phyloP scores from a whole-genome alignment of 2,329 filamentous ascomycete genomes.

The Graphilbum fragrans region DNA sequence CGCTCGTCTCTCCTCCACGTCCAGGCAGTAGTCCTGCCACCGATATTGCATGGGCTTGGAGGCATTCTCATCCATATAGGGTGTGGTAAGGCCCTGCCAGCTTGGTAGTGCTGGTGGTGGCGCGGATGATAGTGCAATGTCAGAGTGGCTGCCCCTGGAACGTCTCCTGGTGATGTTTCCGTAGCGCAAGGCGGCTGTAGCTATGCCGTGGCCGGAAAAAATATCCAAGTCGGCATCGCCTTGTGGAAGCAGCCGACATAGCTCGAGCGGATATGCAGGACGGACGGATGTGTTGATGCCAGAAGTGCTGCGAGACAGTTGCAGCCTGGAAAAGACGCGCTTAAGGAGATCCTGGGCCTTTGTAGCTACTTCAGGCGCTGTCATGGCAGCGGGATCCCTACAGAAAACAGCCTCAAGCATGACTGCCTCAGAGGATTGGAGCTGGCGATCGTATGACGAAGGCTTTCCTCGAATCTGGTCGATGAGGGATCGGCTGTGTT shows the following conservation, averaged over 20 bases:
- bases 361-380: slow-evolving; percentile 1
- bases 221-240: slow-evolving; percentile 3
- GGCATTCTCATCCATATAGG: too few species aligned
- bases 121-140: too few species aligned
- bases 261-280: slow-evolving; percentile 1
- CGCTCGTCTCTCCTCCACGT: slow-evolving; percentile 1
- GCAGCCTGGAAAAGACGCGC: background rate
- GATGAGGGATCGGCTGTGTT: slow-evolving; percentile 5
- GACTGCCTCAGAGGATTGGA: background rate
- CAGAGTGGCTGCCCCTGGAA: too few species aligned
- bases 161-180: too few species aligned
- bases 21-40: slow-evolving; percentile 3
- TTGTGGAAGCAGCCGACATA: slow-evolving; percentile 2
- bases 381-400: slow-evolving; percentile 3
- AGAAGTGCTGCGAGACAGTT: too few species aligned
- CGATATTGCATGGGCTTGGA: background rate
- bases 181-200: slow-evolving; percentile 1
- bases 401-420: slow-evolving; percentile 9
- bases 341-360: slow-evolving; percentile 2
- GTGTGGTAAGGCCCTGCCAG: background rate
- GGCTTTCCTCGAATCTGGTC: slow-evolving; percentile 1
- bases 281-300: background rate
- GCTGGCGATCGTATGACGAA: too few species aligned
- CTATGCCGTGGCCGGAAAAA: slow-evolving; percentile 1
- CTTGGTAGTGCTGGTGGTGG: background rate